Evolutionary conservation across 495 filamentous ascomycete genomes (phyloP), one percentile per base, ranked within the genome.

Genomic region (Neurospora sp.): DNA sequence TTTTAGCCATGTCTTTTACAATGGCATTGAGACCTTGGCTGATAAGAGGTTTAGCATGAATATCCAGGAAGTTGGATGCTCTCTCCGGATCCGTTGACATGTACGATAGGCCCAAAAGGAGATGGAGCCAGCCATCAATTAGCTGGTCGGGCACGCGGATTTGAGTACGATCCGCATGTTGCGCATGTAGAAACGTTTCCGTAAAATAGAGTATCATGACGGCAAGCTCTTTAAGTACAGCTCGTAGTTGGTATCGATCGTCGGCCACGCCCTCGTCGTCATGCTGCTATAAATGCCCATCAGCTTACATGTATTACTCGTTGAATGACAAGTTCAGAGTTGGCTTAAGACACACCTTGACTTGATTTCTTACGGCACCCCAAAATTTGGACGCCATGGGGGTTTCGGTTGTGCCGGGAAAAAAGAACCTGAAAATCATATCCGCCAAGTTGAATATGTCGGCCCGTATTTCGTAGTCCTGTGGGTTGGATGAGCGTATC

Each of bases 311-410:
- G 31, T 22, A 35, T 31, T 9, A 4, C 20, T 31, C 10, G 1
- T 35, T 18, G 22, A 61, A 61, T 1, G 3, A 7, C 20, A 18
- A 3, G 53, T 4, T 6, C 22, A 14, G 2, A 35, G 5, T 27
- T 6, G 12, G 53, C 27, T 65, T 18, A 18, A 18, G 18, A 71
- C 75, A 35, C 53, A 83, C 78, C 40, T 73, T 70, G 5, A 83
- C 48, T 9, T 80, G n/a, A 18, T 35, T 42, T 27, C 74, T 41
- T 14, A 84, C 44, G 10, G 79, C 79, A 35, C 80, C 80, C 81
- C 83, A 83, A 71, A 78, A 84, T 61, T 81, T 81, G 3, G 72
- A 65, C 4, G 76, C 73, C 6, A 79, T 81, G 0, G 79, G 75
- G 1, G 73, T 75, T 42, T 76, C 61, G 3, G 48, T 39, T 27